Conservation (phyloP, 2,329 filamentous ascomycete species). For the Aplosporella prunicola region DNA sequence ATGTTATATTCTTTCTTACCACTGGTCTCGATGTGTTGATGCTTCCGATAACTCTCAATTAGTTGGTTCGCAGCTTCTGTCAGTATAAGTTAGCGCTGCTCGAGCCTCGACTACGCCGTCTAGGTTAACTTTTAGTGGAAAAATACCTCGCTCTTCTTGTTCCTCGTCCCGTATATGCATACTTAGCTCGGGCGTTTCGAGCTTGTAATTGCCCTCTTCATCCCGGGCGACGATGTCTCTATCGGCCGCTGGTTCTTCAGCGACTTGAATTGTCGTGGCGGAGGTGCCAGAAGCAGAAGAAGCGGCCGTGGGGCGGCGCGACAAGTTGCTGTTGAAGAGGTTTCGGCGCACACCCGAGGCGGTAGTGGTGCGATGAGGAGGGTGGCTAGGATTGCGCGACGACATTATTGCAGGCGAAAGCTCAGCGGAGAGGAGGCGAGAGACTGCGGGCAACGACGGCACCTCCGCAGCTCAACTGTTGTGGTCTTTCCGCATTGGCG, state of each 20-base stretch:
- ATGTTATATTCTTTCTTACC: slow-evolving; percentile 14
- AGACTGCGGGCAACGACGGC: no score
- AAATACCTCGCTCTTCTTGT: slow-evolving; percentile 27
- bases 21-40: slow-evolving; percentile 21
- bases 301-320: slow-evolving; percentile 19
- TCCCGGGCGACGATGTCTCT: slow-evolving; percentile 43
- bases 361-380: slow-evolving; percentile 11
- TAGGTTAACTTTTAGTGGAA: slow-evolving; percentile 12
- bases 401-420: slow-evolving; percentile 2
- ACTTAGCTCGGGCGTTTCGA: slow-evolving; percentile 1
- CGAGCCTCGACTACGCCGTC: background rate
- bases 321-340: slow-evolving; percentile 18
- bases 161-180: slow-evolving; percentile 14
- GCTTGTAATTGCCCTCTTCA: slow-evolving; percentile 31
- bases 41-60: slow-evolving; percentile 24
- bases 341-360: slow-evolving; percentile 17
- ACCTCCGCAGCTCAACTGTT: no score
- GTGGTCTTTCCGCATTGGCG: no score
- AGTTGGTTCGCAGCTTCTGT: slow-evolving; percentile 26
- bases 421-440: background rate
- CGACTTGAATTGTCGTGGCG: slow-evolving; percentile 10
- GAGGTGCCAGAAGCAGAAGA: slow-evolving; percentile 13
- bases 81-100: background rate
- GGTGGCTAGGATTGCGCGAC: slow-evolving; percentile 9
- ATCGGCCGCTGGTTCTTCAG: slow-evolving; percentile 13